These are phyloP conservation scores for Sanguinoderma infundibulare DNA, from an alignment of 1,284 basidiomycete species.

Conservation along the genomic window DNA sequence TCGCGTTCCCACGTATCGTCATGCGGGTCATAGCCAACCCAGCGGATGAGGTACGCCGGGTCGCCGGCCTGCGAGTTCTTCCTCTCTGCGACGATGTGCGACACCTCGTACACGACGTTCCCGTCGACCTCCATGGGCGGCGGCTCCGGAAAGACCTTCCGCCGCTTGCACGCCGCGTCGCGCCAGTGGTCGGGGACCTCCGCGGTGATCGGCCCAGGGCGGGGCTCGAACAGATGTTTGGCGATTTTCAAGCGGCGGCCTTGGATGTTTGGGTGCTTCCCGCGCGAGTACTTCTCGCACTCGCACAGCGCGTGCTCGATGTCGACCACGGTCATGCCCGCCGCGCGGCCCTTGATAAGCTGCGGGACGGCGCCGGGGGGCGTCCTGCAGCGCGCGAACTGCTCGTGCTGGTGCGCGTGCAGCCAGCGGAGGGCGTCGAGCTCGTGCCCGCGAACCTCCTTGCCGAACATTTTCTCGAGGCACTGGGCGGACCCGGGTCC, in stretches of 20 bases:
- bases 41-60: conserved; percentile 45
- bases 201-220: conserved; percentile 31
- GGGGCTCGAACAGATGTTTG: conserved; percentile 27
- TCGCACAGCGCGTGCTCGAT: conserved; percentile 53
- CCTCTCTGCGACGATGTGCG: conserved; percentile 40
- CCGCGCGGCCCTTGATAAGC: conserved; percentile 25
- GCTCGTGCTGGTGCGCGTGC: conserved; percentile 41
- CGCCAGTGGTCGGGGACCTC: conserved; percentile 40
- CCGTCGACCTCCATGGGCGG: conserved; percentile 27
- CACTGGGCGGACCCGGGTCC: conserved; percentile 46
- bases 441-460: conserved; percentile 35
- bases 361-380: conserved; percentile 32
- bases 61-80: conserved; percentile 18
- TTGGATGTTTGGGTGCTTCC: conserved; percentile 33
- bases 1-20: conserved; percentile 50
- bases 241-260: conserved; percentile 32
- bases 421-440: conserved; percentile 44
- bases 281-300: conserved; percentile 47
- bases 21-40: conserved; percentile 49
- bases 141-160: conserved; percentile 19
- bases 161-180: conserved; percentile 10
- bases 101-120: conserved; percentile 36
- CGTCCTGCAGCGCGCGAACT: conserved; percentile 42
- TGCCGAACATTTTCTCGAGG: conserved; percentile 47
- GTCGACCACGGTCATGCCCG: conserved; percentile 42